Evolutionary conservation across 23 red algal genomes (phyloP).

Genomic region (Gracilaria domingensis): DNA sequence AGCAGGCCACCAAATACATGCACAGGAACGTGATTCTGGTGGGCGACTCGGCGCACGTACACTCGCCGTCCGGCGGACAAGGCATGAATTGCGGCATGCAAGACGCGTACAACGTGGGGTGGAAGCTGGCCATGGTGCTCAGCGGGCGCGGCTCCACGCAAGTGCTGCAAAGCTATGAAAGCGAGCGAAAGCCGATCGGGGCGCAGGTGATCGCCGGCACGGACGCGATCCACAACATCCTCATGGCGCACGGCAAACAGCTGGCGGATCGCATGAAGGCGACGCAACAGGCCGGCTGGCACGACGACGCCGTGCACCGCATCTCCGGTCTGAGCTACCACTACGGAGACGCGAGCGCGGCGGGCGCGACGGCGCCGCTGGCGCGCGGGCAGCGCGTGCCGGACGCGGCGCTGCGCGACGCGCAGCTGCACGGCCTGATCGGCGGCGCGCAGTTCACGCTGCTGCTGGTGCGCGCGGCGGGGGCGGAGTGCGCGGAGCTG

Average conservation of each 20-base stretch:
- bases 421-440: neutral
- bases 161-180: neutral
- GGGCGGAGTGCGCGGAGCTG: neutral
- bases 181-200: neutral
- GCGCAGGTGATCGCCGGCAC: conserved; percentile 13
- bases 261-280: neutral
- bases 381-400: neutral
- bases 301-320: conserved; percentile 1
- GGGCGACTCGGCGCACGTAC: neutral
- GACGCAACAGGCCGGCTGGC: conserved; percentile 1
- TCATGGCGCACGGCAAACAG: conserved; percentile 5
- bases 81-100: conserved; percentile 15
- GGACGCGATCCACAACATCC: conserved; percentile 13
- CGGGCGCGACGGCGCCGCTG: neutral
- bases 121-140: neutral
- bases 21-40: neutral
- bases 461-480: neutral
- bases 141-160: neutral
- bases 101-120: conserved; percentile 22
- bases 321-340: conserved; percentile 13
- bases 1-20: neutral
- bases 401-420: neutral
- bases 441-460: neutral
- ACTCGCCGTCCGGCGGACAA: conserved; percentile 2
- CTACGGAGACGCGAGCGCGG: neutral